A percentile compares a stretch with the other conserved stretches of the same genome.
Conservation (phyloP, 2,329 filamentous ascomycete species). For the Aspergillus glaucus region DNA sequence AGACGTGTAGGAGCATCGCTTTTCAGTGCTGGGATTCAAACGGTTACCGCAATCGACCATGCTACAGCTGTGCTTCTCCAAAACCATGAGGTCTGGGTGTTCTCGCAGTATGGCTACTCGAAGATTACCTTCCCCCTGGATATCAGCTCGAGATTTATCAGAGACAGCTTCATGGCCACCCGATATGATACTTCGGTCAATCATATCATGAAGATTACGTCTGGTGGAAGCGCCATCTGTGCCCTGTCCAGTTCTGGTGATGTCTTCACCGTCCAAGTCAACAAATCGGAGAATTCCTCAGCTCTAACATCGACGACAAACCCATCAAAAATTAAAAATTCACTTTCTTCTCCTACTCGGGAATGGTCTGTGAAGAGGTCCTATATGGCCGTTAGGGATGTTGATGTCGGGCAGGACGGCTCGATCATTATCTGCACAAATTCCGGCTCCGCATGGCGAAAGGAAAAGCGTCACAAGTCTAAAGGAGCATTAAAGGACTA, state of each 20-base stretch:
- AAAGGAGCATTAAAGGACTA: slow-evolving; percentile 80
- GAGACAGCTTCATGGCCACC: slow-evolving; percentile 58
- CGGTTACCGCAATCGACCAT: slow-evolving; percentile 81
- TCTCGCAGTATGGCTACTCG: slow-evolving; percentile 94
- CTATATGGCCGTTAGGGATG: slow-evolving; percentile 74
- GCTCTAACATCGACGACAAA: slow-evolving; percentile 75
- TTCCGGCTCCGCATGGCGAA: slow-evolving; percentile 87
- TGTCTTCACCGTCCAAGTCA: slow-evolving; percentile 77
- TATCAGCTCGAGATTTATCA: slow-evolving; percentile 62
- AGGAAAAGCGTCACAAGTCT: slow-evolving; percentile 73
- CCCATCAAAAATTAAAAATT: slow-evolving; percentile 79
- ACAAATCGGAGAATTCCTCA: slow-evolving; percentile 57
- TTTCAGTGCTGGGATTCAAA: slow-evolving; percentile 64
- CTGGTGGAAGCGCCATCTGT: slow-evolving; percentile 86
- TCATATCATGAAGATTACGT: slow-evolving; percentile 68
- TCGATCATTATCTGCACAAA: slow-evolving; percentile 91
- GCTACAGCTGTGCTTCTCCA: slow-evolving; percentile 81
- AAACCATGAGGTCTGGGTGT: slow-evolving; percentile 84
- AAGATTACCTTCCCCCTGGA: slow-evolving; percentile 78
- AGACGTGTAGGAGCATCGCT: slow-evolving; percentile 83
- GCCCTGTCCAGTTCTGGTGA: slow-evolving; percentile 79
- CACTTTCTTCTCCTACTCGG: slow-evolving; percentile 69
- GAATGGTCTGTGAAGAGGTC: slow-evolving; percentile 88
- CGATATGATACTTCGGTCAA: slow-evolving; percentile 60
- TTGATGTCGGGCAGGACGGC: slow-evolving; percentile 83